Evolutionary conservation across 2,329 filamentous ascomycete genomes (phyloP), one percentile per base, ranked within the genome.

Genomic region (Penicillium aurantiogriseum): DNA sequence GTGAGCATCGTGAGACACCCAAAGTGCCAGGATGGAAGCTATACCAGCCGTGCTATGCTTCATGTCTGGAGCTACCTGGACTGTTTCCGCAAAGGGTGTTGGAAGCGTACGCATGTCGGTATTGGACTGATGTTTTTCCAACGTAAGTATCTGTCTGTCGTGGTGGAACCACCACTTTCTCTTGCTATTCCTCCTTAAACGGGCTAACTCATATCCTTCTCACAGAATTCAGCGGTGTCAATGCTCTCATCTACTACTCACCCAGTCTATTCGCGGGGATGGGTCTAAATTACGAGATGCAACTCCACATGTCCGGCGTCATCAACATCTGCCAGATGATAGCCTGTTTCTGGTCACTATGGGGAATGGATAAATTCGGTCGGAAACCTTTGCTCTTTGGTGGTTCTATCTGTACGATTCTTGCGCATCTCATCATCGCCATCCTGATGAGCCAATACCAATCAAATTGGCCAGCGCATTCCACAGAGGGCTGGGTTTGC

Each of bases 231-330:
- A 60, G 56, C 1, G 72, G 72, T 2, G 76, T 78, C 54, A 79
- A 80, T 42, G 78, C 78, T 0, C 65, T 81, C 1, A 81, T 83
- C 46, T 80, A 81, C 68, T 81, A 81, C 61, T 66, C 72, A 0
- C 77, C 79, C 0, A 79, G 73, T 0, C 63, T 80, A 0, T 80
- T 80, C 25, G 49, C 54, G 0, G 62, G 65, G 0, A 60, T 73
- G 0, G 73, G 71, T 0, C 67, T 73, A 36, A 56, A 56, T 57
- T 0, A 58, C 70, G 3, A 71, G 66, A 29, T 57, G 51, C 51
- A 54, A 17, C 42, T 54, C 4, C 45, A 47, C 21, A 47, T 73
- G 11, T 64, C 64, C 1, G 72, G 69, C 0, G 69, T 76, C 40
- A 62, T 74, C 40, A 73, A 73, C 21, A 67, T 74, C 27, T 68